phyloP scores from a whole-genome alignment of 176 grass and related monocot species.

The Oryza glaberrima region DNA sequence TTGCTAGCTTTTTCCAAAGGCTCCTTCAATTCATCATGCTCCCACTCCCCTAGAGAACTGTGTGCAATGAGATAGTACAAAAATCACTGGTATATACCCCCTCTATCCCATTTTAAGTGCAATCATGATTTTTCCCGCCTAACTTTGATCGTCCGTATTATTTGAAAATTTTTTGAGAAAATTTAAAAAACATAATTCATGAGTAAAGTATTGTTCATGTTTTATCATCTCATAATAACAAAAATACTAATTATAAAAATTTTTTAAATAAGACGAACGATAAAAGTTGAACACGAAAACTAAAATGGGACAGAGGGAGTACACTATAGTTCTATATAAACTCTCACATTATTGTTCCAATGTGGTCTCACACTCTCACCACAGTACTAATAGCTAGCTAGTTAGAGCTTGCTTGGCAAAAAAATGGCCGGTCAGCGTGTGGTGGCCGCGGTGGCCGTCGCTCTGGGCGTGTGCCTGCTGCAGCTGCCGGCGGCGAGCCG shows the following conservation, averaged over 20 bases:
- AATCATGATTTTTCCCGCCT: too few relatives aligned
- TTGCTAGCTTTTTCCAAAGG: constrained; percentile 4
- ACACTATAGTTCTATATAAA: constrained; percentile 25
- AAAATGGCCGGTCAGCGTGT: neutral
- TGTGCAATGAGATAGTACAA: neutral
- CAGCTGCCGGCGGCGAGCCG: constrained; percentile 34
- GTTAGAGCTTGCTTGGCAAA: neutral
- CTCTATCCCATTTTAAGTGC: too few relatives aligned
- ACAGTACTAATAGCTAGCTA: too few relatives aligned
- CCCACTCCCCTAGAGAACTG: neutral
- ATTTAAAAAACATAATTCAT: too few relatives aligned
- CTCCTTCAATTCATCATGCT: neutral
- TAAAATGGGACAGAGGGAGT: too few relatives aligned
- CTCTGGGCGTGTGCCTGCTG: constrained; percentile 4
- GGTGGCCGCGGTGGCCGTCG: constrained; percentile 1
- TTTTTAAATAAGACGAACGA: too few relatives aligned
- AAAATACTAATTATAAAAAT: too few relatives aligned
- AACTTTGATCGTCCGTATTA: too few relatives aligned
- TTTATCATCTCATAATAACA: too few relatives aligned
- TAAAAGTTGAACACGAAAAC: too few relatives aligned
- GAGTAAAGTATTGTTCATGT: too few relatives aligned
- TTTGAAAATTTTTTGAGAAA: too few relatives aligned
- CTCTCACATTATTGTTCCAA: neutral
- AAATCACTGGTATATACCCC: neutral
- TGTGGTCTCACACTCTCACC: neutral